Conservation (phyloP, 2,329 filamentous ascomycete species). For the Arthrobotrys sphaeroides region DNA sequence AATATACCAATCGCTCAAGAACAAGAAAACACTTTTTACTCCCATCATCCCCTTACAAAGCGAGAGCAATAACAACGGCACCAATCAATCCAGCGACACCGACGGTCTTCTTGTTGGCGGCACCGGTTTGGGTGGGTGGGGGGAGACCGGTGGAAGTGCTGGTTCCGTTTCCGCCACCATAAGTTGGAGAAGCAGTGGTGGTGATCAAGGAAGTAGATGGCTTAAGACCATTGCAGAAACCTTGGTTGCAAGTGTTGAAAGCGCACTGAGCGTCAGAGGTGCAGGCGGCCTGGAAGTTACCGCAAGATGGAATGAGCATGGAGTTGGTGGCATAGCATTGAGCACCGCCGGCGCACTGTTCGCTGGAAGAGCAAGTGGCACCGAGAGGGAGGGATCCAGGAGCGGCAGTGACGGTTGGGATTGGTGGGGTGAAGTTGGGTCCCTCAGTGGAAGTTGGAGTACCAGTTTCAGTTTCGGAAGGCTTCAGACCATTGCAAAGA, state of each 20-base stretch:
- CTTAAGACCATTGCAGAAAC: constrained; percentile 22
- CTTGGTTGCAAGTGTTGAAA: constrained; percentile 23
- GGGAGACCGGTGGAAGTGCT: not conserved
- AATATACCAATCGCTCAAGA: no score
- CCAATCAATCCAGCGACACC: constrained; percentile 31
- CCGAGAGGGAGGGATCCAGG: constrained; percentile 17
- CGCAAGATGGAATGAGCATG: constrained; percentile 12
- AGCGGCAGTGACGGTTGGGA: constrained; percentile 1
- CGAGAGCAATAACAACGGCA: constrained; percentile 30
- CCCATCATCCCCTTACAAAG: constrained; percentile 17
- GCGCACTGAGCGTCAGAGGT: constrained; percentile 21
- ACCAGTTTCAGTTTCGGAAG: not conserved
- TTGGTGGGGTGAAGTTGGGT: not conserved
- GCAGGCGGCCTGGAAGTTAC: constrained; percentile 22
- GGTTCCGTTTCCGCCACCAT: constrained; percentile 17
- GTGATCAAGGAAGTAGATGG: constrained; percentile 18
- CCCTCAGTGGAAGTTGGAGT: not conserved
- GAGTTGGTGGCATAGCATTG: constrained; percentile 15
- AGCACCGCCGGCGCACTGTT: constrained; percentile 17
- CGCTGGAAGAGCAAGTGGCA: constrained; percentile 1
- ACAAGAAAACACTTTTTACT: not conserved
- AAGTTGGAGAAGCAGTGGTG: not conserved
- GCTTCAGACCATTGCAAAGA: constrained; percentile 26
- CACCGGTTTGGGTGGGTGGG: constrained; percentile 32
- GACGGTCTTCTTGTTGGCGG: constrained; percentile 16